Conservation (phyloP, 192 early-diverging fungal species). For the Spinellus fusiger region DNA sequence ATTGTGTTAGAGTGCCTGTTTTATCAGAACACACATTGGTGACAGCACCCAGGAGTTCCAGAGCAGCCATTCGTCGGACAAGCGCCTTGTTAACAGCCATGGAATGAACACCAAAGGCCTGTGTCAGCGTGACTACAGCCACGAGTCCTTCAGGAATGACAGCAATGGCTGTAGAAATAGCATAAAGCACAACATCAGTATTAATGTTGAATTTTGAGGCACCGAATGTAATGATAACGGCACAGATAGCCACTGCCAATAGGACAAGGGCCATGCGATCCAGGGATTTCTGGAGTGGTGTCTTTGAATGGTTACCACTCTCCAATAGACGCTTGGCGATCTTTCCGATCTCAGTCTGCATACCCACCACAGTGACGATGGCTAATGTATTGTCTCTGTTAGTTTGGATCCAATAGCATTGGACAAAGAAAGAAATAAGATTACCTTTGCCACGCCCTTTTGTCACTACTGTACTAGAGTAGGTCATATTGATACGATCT, state of each 20-base stretch:
- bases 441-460: slow-evolving; percentile 76
- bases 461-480: slow-evolving; percentile 83
- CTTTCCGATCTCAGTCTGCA: slow-evolving; percentile 87
- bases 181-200: slow-evolving; percentile 62
- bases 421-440: no score
- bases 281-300: slow-evolving; percentile 63
- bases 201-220: slow-evolving; percentile 56
- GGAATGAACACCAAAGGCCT: slow-evolving; percentile 82
- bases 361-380: slow-evolving; percentile 79
- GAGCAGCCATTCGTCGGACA: slow-evolving; percentile 80
- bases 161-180: slow-evolving; percentile 84
- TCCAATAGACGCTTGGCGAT: slow-evolving; percentile 80
- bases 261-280: slow-evolving; percentile 74
- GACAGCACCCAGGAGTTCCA: slow-evolving; percentile 89
- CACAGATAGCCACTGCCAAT: slow-evolving; percentile 62
- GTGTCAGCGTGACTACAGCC: slow-evolving; percentile 90
- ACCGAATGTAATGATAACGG: slow-evolving; percentile 81
- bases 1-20: slow-evolving; percentile 89
- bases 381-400: slow-evolving; percentile 28
- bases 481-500: slow-evolving; percentile 89
- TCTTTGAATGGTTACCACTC: slow-evolving; percentile 44
- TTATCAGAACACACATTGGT: slow-evolving; percentile 97
- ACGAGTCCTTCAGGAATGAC: slow-evolving; percentile 94
- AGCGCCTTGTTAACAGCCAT: slow-evolving; percentile 87
- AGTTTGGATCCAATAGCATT: no score